Conservation (phyloP, 257 asterid genomes). For the Solanum appendiculatum region DNA sequence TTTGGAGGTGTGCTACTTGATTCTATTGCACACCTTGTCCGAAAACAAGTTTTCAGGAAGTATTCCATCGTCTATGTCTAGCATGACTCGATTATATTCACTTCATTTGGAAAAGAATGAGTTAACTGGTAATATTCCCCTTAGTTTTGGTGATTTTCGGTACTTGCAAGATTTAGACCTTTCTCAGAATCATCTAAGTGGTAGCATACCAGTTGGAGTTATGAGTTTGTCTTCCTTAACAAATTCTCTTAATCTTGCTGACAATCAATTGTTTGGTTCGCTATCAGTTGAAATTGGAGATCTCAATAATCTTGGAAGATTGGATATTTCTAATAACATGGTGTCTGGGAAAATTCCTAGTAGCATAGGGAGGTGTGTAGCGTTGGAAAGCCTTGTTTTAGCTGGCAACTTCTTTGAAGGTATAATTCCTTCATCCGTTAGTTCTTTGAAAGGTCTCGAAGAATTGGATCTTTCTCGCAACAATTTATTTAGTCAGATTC, state of each 20-base stretch:
- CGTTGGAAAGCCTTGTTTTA: constrained; percentile 11
- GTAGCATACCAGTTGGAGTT: neutral
- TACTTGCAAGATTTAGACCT: constrained; percentile 1
- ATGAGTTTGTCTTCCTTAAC: no score
- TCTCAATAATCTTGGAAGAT: no score
- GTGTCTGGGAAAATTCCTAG: constrained; percentile 12
- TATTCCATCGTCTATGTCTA: constrained; percentile 1
- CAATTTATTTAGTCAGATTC: constrained; percentile 15
- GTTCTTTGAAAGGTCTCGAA: constrained; percentile 8
- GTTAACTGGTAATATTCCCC: constrained; percentile 7
- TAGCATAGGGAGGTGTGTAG: constrained; percentile 1
- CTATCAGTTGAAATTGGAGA: no score
- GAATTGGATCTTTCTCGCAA: constrained; percentile 15
- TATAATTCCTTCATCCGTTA: constrained; percentile 2
- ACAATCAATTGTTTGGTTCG: no score
- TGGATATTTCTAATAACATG: constrained; percentile 16
- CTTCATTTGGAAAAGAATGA: no score
- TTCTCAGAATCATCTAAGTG: constrained; percentile 17
- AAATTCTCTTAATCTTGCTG: no score
- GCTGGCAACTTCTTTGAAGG: constrained; percentile 12
- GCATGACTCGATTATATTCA: no score
- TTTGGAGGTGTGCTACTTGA: neutral
- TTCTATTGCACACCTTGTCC: neutral
- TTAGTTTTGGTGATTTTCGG: neutral
- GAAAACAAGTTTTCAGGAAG: neutral